Evolutionary conservation across 23 red algal genomes (phyloP), one percentile per base, ranked within the genome.

Genomic region (Gracilaria gracilis): DNA sequence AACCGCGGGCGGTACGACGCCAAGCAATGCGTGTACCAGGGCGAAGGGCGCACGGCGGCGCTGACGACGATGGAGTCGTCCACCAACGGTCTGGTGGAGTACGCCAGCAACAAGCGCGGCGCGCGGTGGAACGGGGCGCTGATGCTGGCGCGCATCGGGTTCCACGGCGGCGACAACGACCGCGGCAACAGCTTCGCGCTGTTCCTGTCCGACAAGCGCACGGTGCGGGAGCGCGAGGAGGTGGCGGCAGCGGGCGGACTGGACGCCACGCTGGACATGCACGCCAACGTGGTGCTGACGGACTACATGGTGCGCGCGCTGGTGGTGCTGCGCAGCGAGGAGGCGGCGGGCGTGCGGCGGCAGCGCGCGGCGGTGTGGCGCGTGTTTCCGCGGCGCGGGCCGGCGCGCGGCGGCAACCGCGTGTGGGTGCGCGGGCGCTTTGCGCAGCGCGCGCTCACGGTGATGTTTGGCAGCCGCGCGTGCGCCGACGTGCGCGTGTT

Each of bases 1-100:
- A 93, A 93, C 77, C 90, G 90, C 54, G 90, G 90, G 20, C 80
- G 90, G 0, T 57, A 85, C 55, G 90, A 93, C 69, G 20, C n/a
- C 8, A 84, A 78, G 67, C 90, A 93, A 54, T 93, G 90, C 67
- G 58, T 75, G 12, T 93, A 81, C 70, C 90, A 85, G 40, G 57
- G 49, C 11, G 67, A 35, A 0, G 72, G 47, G 32, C 28, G 67
- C 1, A 51, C 67, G 31, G 61, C 50, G 6, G 17, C 75, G 7
- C 27, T 92, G 42, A 38, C 36, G 47, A 61, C 46, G 24, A 83
- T 92, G 61, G 57, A 83, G 40, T 83, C 88, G n/a, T 76, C 66
- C 25, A 83, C 78, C 36, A 92, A 92, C 64, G 88, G 88, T n/a
- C 37, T 92, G 31, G 46, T 78, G 5, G 88, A 92, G 50, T 83